Evolutionary conservation across 2,329 filamentous ascomycete species (phyloP), one percentile per base, ranked within the genome.

Genomic region (Nannizziopsis arthrosporioides): DNA sequence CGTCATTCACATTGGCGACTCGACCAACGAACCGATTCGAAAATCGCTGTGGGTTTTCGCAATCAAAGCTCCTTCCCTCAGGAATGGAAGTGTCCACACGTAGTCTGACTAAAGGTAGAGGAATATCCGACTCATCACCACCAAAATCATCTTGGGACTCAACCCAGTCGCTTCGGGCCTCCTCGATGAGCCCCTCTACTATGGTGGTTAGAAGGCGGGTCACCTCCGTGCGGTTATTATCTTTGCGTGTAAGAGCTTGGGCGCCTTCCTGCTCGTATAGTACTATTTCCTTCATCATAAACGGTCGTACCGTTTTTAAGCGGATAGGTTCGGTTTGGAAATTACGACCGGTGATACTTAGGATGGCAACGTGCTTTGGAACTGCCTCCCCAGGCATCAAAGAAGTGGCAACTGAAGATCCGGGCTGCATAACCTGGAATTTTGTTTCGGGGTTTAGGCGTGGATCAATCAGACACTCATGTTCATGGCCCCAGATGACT

Each of bases 371-470:
- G 49, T 96, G 85, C 62, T 98, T 98, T 6, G 86, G 73, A 1
- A 88, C 86, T 0, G 92, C 85, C 67, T 98, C 92, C 22, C 89
- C 89, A 0, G 85, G 83, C 7, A 92, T 81, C 0, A 98, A 72
- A 0, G 92, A 96, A 1, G 92, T 98, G 0, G 90, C 92, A 0
- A 98, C 84, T 0, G 92, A 96, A 0, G 92, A 98, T 0, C 92
- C 92, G 0, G 92, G 92, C 59, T 98, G 92, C 79, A 98, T 95
- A 54, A 98, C 90, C 56, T 92, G 81, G 57, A 98, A 98, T 0
- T 83, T 84, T 42, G 83, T 94, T 59, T 94, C 87, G 0, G 84
- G 78, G 57, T 96, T 98, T 41, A 80, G 73, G 1, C 73, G 71
- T 0, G 92, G 92, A 39, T 94, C 81, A 54, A 98, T 94, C 6